These are phyloP conservation scores for Yarrowia yakushimensis DNA, from an alignment of 805 yeast species.

Conservation along the genomic window DNA sequence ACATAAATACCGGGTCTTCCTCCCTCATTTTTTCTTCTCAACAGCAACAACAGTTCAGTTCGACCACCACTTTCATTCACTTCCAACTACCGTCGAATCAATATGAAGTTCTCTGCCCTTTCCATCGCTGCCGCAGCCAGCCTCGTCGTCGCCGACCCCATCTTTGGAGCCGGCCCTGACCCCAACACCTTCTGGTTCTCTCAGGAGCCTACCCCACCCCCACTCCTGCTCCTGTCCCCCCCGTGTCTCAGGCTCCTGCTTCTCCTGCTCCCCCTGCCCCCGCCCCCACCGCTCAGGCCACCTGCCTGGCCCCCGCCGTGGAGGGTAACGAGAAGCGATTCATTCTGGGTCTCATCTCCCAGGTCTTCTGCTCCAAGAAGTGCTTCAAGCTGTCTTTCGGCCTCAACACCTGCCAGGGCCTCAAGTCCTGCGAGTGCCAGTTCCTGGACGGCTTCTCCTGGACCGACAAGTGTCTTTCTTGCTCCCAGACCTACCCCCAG, in stretches of 20 bases:
- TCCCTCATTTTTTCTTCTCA: background rate
- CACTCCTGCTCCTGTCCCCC: slow-evolving; percentile 23
- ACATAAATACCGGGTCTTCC: background rate
- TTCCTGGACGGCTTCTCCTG: slow-evolving; percentile 21
- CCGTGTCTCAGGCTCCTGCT: background rate
- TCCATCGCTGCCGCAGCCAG: slow-evolving; percentile 22
- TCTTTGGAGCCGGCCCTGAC: slow-evolving; percentile 16
- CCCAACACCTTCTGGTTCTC: slow-evolving; percentile 25
- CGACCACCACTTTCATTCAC: slow-evolving; percentile 15
- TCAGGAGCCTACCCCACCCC: slow-evolving; percentile 20
- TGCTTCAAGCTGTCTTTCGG: slow-evolving; percentile 23
- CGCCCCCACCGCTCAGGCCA: background rate
- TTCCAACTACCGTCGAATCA: slow-evolving; percentile 19
- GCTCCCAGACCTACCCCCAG: slow-evolving; percentile 16
- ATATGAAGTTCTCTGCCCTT: slow-evolving; percentile 18
- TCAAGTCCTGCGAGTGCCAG: slow-evolving; percentile 16
- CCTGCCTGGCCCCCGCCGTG: slow-evolving; percentile 10
- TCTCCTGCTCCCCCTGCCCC: background rate
- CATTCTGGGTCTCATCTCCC: slow-evolving; percentile 13
- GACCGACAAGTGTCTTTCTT: slow-evolving; percentile 23
- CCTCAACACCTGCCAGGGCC: slow-evolving; percentile 14
- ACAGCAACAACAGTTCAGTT: slow-evolving; percentile 11
- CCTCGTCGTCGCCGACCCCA: slow-evolving; percentile 21
- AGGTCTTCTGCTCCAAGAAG: slow-evolving; percentile 23
- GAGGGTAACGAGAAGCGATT: slow-evolving; percentile 19